Conservation (phyloP, 2,329 filamentous ascomycete species). For the Arthrobotrys musiformis region DNA sequence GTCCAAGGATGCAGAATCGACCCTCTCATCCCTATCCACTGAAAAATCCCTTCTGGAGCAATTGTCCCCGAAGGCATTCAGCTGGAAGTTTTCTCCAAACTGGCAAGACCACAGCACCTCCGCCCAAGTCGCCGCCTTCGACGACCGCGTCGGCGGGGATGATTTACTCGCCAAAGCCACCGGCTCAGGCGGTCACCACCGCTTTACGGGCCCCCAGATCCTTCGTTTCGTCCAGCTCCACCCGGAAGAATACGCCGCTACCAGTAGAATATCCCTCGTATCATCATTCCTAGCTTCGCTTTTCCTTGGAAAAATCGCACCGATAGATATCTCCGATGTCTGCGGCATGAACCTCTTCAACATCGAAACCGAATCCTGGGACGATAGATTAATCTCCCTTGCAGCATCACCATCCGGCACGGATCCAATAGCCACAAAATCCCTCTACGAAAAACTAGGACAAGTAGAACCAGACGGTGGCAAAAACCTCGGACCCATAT, state of each 20-base stretch:
- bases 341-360: conserved; percentile 98
- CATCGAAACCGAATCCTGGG: conserved; percentile 78
- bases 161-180: conserved; percentile 80
- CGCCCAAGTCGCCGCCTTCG: conserved; percentile 88
- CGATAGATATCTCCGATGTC: conserved; percentile 92
- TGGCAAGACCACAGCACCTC: conserved; percentile 99
- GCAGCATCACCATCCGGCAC: conserved; percentile 69
- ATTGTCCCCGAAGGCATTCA: conserved; percentile 74
- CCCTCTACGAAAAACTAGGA: conserved; percentile 81
- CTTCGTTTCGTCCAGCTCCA: conserved; percentile 83
- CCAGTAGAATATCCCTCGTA: conserved; percentile 87
- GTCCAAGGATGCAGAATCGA: conserved; percentile 74
- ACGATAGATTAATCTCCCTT: conserved; percentile 78
- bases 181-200: conserved; percentile 93
- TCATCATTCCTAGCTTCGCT: conserved; percentile 94
- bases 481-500: conserved; percentile 78
- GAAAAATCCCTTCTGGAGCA: conserved; percentile 76
- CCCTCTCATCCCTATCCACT: conserved; percentile 72
- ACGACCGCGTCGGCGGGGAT: conserved; percentile 74
- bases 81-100: conserved; percentile 88
- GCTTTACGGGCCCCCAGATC: conserved; percentile 98
- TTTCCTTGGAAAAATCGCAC: conserved; percentile 84
- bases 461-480: conserved; percentile 83
- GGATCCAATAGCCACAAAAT: conserved; percentile 68
- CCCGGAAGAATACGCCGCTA: conserved; percentile 81